phyloP scores from a whole-genome alignment of 768 basidiomycete genomes.

The Russula lepida region DNA sequence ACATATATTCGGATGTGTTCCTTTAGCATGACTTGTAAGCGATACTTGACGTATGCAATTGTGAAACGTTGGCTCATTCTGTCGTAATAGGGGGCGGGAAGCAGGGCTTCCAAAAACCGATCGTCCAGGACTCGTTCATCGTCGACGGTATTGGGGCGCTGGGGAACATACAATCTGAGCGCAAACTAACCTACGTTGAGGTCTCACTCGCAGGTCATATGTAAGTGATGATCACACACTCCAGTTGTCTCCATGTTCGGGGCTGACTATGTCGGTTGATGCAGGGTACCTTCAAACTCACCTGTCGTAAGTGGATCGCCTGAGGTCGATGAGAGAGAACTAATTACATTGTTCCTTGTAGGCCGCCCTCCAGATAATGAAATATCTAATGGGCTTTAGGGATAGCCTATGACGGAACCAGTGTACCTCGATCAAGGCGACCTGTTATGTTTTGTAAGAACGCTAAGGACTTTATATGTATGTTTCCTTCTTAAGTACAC shows the following conservation, averaged over 20 bases:
- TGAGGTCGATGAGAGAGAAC: neutral
- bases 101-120: slow-evolving; percentile 71
- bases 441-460: neutral
- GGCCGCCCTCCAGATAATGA: slow-evolving; percentile 65
- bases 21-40: slow-evolving; percentile 19
- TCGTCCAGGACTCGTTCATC: slow-evolving; percentile 55
- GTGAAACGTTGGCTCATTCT: neutral
- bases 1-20: too few species aligned
- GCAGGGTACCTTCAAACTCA: slow-evolving; percentile 58
- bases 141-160: slow-evolving; percentile 56
- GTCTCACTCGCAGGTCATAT: slow-evolving; percentile 68
- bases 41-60: neutral
- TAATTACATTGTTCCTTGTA: slow-evolving; percentile 21
- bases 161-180: slow-evolving; percentile 59
- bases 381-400: slow-evolving; percentile 59
- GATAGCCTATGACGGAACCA: slow-evolving; percentile 31
- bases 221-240: slow-evolving; percentile 30
- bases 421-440: too few species aligned
- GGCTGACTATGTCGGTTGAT: neutral
- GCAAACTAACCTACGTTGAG: slow-evolving; percentile 60
- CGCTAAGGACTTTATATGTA: neutral
- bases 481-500: neutral
- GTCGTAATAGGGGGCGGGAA: slow-evolving; percentile 44
- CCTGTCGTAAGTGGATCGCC: slow-evolving; percentile 40
- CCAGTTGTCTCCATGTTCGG: neutral